phyloP scores from a whole-genome alignment of 345 rosid species.

The Ricinus communis region DNA sequence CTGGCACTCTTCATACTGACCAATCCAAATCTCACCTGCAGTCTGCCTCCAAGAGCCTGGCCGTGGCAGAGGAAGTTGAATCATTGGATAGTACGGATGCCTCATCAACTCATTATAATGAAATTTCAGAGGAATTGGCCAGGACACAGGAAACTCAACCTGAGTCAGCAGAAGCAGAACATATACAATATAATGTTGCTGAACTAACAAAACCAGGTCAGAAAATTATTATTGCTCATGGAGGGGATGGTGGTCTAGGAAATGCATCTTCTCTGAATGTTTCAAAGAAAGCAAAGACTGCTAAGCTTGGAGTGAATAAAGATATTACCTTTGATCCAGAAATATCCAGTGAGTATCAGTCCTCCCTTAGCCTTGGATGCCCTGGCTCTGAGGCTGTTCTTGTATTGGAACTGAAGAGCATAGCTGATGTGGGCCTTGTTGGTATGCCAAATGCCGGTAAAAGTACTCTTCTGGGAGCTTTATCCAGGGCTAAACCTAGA shows the following conservation, averaged over 20 bases:
- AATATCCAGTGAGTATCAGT: slow-evolving; percentile 24
- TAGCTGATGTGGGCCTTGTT: slow-evolving; percentile 95
- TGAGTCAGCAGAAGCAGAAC: slow-evolving; percentile 34
- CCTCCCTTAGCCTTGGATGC: slow-evolving; percentile 47
- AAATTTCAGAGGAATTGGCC: slow-evolving; percentile 14
- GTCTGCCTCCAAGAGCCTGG: slow-evolving; percentile 15
- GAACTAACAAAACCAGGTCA: slow-evolving; percentile 74
- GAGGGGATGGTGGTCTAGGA: slow-evolving; percentile 92
- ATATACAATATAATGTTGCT: slow-evolving; percentile 58
- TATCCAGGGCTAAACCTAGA: slow-evolving; percentile 78
- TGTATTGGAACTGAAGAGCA: slow-evolving; percentile 84
- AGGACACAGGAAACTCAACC: slow-evolving; percentile 19
- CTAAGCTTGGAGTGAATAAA: slow-evolving; percentile 16
- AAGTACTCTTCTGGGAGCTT: slow-evolving; percentile 85
- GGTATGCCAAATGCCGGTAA: slow-evolving; percentile 98
- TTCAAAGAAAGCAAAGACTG: slow-evolving; percentile 38
- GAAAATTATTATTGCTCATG: slow-evolving; percentile 62
- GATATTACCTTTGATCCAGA: slow-evolving; percentile 27
- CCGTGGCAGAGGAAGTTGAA: slow-evolving; percentile 26
- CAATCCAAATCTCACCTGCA: slow-evolving; percentile 30
- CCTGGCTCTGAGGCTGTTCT: slow-evolving; percentile 67
- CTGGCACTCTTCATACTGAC: slow-evolving; percentile 56
- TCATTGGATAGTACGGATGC: slow-evolving; percentile 1
- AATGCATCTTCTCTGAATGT: slow-evolving; percentile 45
- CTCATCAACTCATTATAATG: slow-evolving; percentile 16